Base-by-base conservation (phyloP, 202 grass and related monocot genomes). In the Saccharum hybrid region DNA sequence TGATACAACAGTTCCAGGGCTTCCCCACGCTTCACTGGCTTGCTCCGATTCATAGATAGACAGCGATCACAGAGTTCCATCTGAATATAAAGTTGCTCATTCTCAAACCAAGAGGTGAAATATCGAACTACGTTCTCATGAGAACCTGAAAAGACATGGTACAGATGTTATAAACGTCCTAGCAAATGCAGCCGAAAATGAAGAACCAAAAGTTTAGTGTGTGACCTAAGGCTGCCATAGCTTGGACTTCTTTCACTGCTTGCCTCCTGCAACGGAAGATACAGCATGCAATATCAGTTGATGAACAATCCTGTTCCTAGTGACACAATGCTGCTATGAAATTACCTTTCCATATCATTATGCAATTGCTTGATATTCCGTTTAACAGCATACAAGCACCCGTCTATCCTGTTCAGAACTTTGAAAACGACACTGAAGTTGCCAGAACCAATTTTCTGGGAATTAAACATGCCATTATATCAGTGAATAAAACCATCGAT, bases 31-130 rank as follows among this genome's bases (percentile, higher is more conserved):
- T 94, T 87, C 8, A 87, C 52, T 46, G 59, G 77, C 60, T 79
- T 84, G 70, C 70, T 77, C 83, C 33, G 74, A 43, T 84, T 90
- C 54, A 87, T 82, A 67, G 78, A 87, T 66, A 96, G 51, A 66
- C 91, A 90, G n/a, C 59, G 16, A 66, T 96, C 93, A 28, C 96
- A 99, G 6, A 99, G 88, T 89, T 99, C 96, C 93, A 96, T 96
- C 86, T 99, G 96, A 90, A 99, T 96, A 84, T 78, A 94, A 21
- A 96, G 88, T 40, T 90, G 88, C 40, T 90, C 86, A 54, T 93
- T 92, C 86, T 99, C 96, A 86, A 96, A 99, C 96, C 96, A 99
- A 68, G 96, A 96, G 60, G 81, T 94, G 89, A 94, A 96, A 77
- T 99, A 99, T 74, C 89, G 84, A 80, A 99, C 86, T 77, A 99